A percentile compares a stretch with the other conserved stretches of the same genome.
phyloP scores from a whole-genome alignment of 441 rosid genomes.

The Corymbia calophylla region DNA sequence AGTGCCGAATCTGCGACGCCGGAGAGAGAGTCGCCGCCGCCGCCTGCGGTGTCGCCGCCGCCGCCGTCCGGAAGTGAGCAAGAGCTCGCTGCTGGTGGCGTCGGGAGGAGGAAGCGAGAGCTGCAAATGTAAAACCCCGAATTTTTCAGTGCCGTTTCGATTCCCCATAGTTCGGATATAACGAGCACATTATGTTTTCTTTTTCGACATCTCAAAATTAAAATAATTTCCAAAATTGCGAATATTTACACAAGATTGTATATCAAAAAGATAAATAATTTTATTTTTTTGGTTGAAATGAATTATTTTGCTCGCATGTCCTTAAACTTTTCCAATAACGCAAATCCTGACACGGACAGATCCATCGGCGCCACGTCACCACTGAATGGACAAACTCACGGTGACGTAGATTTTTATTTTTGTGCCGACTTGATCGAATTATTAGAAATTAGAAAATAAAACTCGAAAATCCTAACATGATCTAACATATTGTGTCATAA shows the following conservation, averaged over 20 bases:
- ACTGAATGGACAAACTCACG: rapidly evolving
- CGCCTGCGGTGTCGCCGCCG: neutral
- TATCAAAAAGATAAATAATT: neutral
- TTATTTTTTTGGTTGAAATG: too few species aligned
- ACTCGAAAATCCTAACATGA: rapidly evolving
- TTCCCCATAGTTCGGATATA: neutral
- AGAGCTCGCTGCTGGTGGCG: neutral
- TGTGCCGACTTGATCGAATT: neutral
- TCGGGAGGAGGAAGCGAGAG: neutral
- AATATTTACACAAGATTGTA: neutral
- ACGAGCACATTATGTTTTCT: neutral
- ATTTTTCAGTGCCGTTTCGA: neutral
- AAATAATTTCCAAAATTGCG: neutral
- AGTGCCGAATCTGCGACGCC: neutral
- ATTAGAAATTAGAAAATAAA: neutral
- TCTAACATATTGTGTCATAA: neutral
- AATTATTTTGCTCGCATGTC: neutral
- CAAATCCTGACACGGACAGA: rapidly evolving
- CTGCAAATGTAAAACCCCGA: neutral
- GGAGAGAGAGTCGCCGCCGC: neutral
- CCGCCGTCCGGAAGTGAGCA: neutral
- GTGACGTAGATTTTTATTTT: neutral
- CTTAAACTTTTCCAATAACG: neutral
- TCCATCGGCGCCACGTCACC: rapidly evolving
- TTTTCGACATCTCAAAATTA: neutral